Percentiles rank a stretch among this genome's conserved stretches.
Evolutionary conservation across 495 filamentous ascomycete genomes (phyloP).

Genomic region (Podospora appendiculata): DNA sequence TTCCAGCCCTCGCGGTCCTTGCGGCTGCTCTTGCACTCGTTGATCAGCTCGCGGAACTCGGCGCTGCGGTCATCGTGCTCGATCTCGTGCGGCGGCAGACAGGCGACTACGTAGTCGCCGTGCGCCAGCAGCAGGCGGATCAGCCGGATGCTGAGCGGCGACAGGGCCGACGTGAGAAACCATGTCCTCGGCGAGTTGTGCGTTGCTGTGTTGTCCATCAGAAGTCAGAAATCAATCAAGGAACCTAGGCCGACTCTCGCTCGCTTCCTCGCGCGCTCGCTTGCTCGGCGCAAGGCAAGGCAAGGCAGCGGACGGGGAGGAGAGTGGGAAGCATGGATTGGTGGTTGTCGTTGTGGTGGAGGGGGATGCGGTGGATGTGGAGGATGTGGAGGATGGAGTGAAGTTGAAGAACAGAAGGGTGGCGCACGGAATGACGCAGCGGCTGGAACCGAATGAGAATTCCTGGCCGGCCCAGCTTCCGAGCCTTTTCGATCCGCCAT

Average conservation of each 20-base stretch:
- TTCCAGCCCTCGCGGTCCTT: conserved; percentile 51
- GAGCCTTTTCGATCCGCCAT: conserved; percentile 26
- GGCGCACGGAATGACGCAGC: conserved; percentile 42
- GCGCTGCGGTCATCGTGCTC: conserved; percentile 49
- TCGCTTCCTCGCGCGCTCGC: no score
- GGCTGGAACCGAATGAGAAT: conserved; percentile 33
- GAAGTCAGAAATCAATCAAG: conserved; percentile 9
- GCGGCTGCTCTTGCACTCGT: conserved; percentile 49
- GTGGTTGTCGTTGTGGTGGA: neutral
- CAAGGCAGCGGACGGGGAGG: neutral
- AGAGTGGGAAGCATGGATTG: neutral
- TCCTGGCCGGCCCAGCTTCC: conserved; percentile 33
- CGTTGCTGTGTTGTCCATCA: conserved; percentile 40
- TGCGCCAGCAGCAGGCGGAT: conserved; percentile 70
- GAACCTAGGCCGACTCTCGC: no score
- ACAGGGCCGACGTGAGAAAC: conserved; percentile 79
- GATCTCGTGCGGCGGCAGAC: conserved; percentile 62
- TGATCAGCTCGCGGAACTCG: conserved; percentile 48
- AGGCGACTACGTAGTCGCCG: conserved; percentile 78
- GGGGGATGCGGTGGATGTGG: neutral
- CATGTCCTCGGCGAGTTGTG: conserved; percentile 64
- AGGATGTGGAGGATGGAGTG: neutral
- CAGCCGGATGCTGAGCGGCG: conserved; percentile 66
- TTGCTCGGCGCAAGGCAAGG: neutral
- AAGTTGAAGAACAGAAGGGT: conserved; percentile 1